Evolutionary conservation across 169 alveolate species (phyloP).

Genomic region (Blepharisma undulans): DNA sequence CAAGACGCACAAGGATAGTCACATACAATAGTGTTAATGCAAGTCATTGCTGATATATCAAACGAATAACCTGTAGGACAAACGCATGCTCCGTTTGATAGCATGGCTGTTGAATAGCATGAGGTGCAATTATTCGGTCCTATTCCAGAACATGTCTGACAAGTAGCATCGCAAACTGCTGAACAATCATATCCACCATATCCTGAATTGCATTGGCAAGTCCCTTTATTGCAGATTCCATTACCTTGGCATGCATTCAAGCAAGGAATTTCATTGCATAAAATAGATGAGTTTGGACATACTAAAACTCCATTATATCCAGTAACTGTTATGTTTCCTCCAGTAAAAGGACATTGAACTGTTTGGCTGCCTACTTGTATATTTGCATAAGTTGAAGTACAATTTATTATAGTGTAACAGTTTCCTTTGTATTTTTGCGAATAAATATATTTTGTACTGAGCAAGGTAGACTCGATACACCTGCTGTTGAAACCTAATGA

Average conservation of each 20-base stretch:
- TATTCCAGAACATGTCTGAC: background rate
- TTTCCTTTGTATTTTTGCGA: background rate
- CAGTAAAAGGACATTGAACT: background rate
- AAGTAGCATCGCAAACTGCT: background rate
- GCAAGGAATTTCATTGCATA: constrained; percentile 16
- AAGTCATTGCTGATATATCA: background rate
- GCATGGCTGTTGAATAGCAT: background rate
- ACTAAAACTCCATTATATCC: background rate
- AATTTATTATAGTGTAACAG: background rate
- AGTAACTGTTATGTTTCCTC: background rate
- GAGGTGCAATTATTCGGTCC: background rate
- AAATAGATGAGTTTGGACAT: background rate
- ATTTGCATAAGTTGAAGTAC: background rate
- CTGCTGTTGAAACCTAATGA: background rate
- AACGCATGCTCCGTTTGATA: background rate
- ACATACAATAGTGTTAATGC: background rate
- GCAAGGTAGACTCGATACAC: background rate
- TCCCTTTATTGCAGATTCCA: constrained; percentile 12
- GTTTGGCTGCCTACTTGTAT: background rate
- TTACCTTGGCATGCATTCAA: background rate
- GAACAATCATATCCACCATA: constrained; percentile 25
- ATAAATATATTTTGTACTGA: background rate
- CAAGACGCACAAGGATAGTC: background rate
- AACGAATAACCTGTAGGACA: background rate
- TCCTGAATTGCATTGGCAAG: constrained; percentile 1